phyloP scores from a whole-genome alignment of 192 early-diverging fungal genomes.

The Physocladia obscura region DNA sequence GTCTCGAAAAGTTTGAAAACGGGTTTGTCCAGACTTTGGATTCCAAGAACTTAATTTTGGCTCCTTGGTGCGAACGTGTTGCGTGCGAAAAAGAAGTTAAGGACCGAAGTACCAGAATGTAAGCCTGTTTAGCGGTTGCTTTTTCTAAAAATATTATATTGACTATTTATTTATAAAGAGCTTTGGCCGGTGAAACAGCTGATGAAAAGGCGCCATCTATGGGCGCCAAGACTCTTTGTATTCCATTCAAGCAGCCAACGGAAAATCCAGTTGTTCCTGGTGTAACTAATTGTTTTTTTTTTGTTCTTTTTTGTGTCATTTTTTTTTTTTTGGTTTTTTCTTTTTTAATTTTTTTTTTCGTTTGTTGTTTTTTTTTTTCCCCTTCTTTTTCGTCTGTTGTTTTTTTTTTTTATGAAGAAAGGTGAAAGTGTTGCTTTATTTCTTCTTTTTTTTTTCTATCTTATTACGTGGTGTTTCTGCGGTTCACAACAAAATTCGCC shows the following conservation, averaged over 20 bases:
- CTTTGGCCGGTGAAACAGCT: constrained; percentile 62
- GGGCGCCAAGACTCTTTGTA: constrained; percentile 99
- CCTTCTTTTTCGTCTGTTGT: too few relatives aligned
- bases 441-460: too few relatives aligned
- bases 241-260: constrained; percentile 90
- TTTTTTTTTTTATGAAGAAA: too few relatives aligned
- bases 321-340: too few relatives aligned
- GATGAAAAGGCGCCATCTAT: constrained; percentile 98
- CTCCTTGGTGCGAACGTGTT: constrained; percentile 93
- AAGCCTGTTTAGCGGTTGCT: constrained; percentile 25
- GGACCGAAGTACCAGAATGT: constrained; percentile 77
- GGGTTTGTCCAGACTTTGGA: constrained; percentile 91
- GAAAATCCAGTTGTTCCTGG: constrained; percentile 75
- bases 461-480: too few relatives aligned
- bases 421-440: too few relatives aligned
- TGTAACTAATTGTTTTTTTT: constrained; percentile 88
- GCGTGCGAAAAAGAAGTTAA: constrained; percentile 97
- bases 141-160: neutral
- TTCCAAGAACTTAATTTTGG: constrained; percentile 79
- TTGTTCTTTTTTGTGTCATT: too few relatives aligned
- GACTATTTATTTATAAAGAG: constrained; percentile 9
- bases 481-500: too few relatives aligned
- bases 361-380: too few relatives aligned
- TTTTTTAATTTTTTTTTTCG: too few relatives aligned
- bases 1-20: constrained; percentile 79